Conservation (phyloP, 1,284 basidiomycete genomes). For the Takashimella tepidaria region DNA sequence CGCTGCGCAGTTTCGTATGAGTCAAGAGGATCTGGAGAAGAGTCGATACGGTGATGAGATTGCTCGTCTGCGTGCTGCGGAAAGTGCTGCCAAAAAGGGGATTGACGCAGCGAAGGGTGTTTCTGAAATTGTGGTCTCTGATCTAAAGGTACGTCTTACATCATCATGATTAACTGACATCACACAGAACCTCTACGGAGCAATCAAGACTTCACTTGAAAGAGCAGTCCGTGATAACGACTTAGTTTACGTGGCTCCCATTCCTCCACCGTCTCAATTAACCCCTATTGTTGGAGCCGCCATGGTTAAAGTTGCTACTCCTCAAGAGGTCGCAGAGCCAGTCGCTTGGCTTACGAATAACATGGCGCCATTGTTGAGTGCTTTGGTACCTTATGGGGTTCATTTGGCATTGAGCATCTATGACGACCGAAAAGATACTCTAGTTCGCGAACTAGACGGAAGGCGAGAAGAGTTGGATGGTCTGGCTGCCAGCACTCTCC, state of each 20-base stretch:
- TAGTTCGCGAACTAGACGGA: conserved; percentile 63
- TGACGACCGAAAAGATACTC: conserved; percentile 70
- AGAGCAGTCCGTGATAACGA: conserved; percentile 90
- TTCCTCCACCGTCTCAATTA: conserved; percentile 69
- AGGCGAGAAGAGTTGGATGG: conserved; percentile 64
- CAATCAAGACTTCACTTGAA: conserved; percentile 52
- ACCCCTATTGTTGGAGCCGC: conserved; percentile 61
- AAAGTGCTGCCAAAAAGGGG: conserved; percentile 64
- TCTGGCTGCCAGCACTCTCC: conserved; percentile 62
- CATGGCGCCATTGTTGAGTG: conserved; percentile 63
- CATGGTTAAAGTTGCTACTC: conserved; percentile 64
- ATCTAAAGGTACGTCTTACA: conserved; percentile 60
- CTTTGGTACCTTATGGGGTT: conserved; percentile 81
- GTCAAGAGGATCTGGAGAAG: conserved; percentile 82
- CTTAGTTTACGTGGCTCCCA: conserved; percentile 86
- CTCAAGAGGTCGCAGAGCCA: conserved; percentile 61
- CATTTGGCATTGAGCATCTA: conserved; percentile 86
- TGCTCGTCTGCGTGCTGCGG: conserved; percentile 65
- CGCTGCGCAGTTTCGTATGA: conserved; percentile 83
- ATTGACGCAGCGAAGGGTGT: conserved; percentile 65
- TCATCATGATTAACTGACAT: conserved; percentile 22
- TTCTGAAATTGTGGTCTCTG: conserved; percentile 61
- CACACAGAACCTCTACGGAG: conserved; percentile 65
- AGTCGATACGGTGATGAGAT: conserved; percentile 81
- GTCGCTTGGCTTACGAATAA: conserved; percentile 49